Percentiles rank a stretch among this genome's conserved stretches.
Conservation (phyloP, 2,329 filamentous ascomycete genomes). For the Neonectria hederae region DNA sequence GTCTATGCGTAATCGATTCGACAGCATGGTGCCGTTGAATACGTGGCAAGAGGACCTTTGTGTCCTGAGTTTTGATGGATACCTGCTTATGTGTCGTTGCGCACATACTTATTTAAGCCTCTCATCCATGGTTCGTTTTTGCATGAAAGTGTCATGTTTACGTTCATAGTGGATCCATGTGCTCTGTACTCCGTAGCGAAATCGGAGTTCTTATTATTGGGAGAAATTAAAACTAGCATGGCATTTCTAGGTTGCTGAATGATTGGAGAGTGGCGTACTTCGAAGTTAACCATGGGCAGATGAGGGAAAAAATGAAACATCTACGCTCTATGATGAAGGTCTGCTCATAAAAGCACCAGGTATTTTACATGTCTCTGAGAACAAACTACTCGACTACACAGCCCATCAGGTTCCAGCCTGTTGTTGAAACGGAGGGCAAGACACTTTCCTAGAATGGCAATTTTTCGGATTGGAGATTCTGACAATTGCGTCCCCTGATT, state of each 20-base stretch:
- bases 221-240: too few relatives aligned
- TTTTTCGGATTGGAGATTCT: constrained; percentile 8
- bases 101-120: too few relatives aligned
- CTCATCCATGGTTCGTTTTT: too few relatives aligned
- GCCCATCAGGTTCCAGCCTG: not conserved
- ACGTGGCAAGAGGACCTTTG: not conserved
- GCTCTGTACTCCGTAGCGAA: not conserved
- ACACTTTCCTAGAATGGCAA: not conserved
- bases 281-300: not conserved
- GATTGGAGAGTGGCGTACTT: not conserved
- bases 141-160: too few relatives aligned
- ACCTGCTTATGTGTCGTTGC: too few relatives aligned
- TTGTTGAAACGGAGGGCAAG: not conserved
- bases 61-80: not conserved
- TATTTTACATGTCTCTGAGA: too few relatives aligned
- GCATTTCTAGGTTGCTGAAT: not conserved
- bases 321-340: not conserved
- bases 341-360: too few relatives aligned
- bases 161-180: too few relatives aligned
- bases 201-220: not conserved
- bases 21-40: not conserved
- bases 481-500: constrained; percentile 5
- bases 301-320: not conserved
- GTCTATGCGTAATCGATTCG: constrained; percentile 20
- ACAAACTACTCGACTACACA: too few relatives aligned